Conservation (phyloP, 495 filamentous ascomycete genomes). For the Penicillium bialowiezense region DNA sequence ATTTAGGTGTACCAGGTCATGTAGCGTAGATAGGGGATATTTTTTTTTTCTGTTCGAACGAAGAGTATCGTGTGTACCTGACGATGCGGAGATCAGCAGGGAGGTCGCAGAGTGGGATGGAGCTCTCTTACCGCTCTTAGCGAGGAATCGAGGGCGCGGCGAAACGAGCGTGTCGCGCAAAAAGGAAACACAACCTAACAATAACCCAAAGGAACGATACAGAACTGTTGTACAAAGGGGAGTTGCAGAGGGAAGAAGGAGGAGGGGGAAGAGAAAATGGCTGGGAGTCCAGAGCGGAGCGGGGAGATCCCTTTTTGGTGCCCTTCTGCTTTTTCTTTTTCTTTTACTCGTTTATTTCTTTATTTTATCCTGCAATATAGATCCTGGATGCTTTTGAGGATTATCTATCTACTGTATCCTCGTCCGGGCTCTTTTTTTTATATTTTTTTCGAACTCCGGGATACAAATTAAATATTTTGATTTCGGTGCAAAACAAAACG, state of each 20-base stretch:
- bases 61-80: constrained; percentile 22
- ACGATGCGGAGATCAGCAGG: constrained; percentile 32
- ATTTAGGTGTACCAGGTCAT: constrained; percentile 8
- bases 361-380: neutral
- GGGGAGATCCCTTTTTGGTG: constrained; percentile 30
- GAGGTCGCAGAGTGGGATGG: constrained; percentile 25
- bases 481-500: neutral
- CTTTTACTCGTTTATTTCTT: neutral
- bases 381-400: no score
- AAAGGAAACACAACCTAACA: constrained; percentile 17
- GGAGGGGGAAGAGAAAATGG: constrained; percentile 14
- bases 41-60: constrained; percentile 1
- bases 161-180: constrained; percentile 27
- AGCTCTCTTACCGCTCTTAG: constrained; percentile 26
- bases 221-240: constrained; percentile 39
- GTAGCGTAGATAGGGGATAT: constrained; percentile 9
- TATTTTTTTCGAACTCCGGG: neutral
- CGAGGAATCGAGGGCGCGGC: constrained; percentile 7
- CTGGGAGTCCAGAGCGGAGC: constrained; percentile 27
- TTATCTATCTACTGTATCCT: no score
- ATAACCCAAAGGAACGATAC: constrained; percentile 24
- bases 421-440: no score
- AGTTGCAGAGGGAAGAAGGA: constrained; percentile 33
- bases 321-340: constrained; percentile 9
- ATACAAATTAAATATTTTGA: neutral